Evolutionary conservation across 345 rosid species (phyloP).

Genomic region (Carallia brachiata): DNA sequence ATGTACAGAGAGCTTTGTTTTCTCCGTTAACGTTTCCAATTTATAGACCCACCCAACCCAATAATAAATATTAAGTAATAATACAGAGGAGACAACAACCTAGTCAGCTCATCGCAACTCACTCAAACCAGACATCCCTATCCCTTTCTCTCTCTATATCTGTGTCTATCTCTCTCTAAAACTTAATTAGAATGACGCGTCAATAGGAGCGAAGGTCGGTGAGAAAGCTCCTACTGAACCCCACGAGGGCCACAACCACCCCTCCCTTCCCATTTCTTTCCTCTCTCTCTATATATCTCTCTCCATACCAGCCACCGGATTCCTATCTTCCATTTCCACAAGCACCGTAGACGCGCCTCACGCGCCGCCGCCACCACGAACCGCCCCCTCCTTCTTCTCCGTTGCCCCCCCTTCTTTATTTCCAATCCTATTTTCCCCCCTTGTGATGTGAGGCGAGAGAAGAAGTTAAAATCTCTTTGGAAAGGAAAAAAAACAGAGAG

Average conservation of each 20-base stretch:
- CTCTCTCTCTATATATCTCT: background rate
- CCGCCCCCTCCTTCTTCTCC: background rate
- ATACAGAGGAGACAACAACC: too few relatives aligned
- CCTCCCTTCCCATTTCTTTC: background rate
- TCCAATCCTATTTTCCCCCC: background rate
- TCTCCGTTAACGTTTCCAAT: too few relatives aligned
- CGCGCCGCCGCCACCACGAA: conserved; percentile 1
- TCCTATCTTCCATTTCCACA: too few relatives aligned
- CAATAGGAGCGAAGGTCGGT: conserved; percentile 1
- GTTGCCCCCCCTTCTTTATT: background rate
- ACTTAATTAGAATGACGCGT: background rate
- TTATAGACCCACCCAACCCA: too few relatives aligned
- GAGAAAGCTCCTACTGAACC: conserved; percentile 12
- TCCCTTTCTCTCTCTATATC: too few relatives aligned
- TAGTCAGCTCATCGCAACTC: too few relatives aligned
- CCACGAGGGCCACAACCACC: background rate
- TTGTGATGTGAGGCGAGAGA: background rate
- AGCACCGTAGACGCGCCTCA: too few relatives aligned
- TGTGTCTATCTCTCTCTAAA: conserved; percentile 29
- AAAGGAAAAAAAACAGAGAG: background rate
- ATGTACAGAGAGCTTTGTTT: too few relatives aligned
- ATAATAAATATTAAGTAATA: too few relatives aligned
- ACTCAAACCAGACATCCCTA: too few relatives aligned
- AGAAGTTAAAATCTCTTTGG: background rate
- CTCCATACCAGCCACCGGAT: background rate